These are phyloP conservation scores for Daldinia grandis DNA, from an alignment of 495 filamentous ascomycete species.

Conservation along the genomic window DNA sequence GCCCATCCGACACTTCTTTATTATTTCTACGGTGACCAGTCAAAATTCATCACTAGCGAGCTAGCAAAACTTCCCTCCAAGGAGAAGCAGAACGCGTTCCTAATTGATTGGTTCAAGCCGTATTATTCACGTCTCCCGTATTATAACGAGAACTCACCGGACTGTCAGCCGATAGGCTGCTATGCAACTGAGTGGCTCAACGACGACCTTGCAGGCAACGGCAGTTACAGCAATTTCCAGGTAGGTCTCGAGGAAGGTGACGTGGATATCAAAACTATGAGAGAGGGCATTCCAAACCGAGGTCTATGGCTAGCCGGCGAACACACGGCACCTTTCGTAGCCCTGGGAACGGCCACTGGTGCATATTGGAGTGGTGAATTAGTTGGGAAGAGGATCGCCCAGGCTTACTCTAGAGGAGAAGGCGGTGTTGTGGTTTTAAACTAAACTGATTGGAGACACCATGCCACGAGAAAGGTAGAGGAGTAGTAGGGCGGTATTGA, in stretches of 20 bases:
- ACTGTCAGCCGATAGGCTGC: constrained; percentile 70
- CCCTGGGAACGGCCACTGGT: constrained; percentile 84
- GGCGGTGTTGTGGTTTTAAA: constrained; percentile 24
- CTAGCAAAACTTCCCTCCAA: constrained; percentile 49
- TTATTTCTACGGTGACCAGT: constrained; percentile 81
- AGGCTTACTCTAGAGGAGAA: constrained; percentile 44
- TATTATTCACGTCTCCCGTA: constrained; percentile 79
- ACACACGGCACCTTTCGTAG: constrained; percentile 91
- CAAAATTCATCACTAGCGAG: constrained; percentile 53
- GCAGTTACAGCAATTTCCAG: constrained; percentile 93
- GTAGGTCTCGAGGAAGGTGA: constrained; percentile 75
- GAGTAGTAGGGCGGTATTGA: neutral
- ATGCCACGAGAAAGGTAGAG: neutral
- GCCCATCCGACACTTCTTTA: constrained; percentile 90
- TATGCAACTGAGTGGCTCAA: constrained; percentile 81
- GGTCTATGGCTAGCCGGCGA: constrained; percentile 93
- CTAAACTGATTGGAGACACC: neutral
- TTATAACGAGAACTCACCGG: constrained; percentile 60
- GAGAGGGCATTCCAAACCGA: constrained; percentile 71
- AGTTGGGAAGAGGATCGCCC: constrained; percentile 70
- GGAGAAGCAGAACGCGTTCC: constrained; percentile 53
- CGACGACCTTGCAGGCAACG: constrained; percentile 85
- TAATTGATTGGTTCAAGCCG: constrained; percentile 71
- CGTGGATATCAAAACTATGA: constrained; percentile 75
- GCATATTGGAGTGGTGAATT: constrained; percentile 93